Conservation (phyloP, 352 stramenopile species). For the Globisporangium takayamanum region DNA sequence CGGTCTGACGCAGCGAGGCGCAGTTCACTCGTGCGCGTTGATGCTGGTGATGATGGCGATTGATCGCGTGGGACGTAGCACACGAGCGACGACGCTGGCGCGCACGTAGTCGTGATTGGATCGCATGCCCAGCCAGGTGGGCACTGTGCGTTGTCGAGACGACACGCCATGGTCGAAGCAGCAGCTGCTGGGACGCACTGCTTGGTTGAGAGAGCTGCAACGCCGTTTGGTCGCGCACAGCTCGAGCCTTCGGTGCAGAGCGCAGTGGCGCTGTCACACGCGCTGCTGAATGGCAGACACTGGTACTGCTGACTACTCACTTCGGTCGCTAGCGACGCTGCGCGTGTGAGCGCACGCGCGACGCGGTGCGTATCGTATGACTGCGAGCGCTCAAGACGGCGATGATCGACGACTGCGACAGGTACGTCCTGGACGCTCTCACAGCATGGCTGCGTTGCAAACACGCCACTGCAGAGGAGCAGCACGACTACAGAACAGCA, state of each 20-base stretch:
- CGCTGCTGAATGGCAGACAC: conserved; percentile 21
- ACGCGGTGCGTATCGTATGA: background rate
- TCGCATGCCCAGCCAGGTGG: conserved; percentile 29
- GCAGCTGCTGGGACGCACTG: conserved; percentile 18
- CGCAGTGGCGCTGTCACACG: conserved; percentile 13
- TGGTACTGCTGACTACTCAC: background rate
- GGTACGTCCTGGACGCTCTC: conserved; percentile 11
- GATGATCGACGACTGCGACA: conserved; percentile 13
- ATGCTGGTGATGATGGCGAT: background rate
- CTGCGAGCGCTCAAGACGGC: background rate
- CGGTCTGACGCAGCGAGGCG: conserved; percentile 20
- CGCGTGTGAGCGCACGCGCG: too few species aligned
- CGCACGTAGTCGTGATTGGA: conserved; percentile 13
- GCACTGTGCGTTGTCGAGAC: conserved; percentile 11
- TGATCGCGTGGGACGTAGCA: conserved; percentile 24
- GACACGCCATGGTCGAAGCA: conserved; percentile 1
- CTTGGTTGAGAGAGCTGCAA: background rate
- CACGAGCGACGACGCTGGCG: conserved; percentile 23
- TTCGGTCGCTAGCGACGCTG: too few species aligned
- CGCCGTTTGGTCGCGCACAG: conserved; percentile 9
- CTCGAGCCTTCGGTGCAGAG: conserved; percentile 33
- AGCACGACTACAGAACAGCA: conserved; percentile 24
- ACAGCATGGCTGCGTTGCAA: conserved; percentile 40
- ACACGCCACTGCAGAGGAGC: conserved; percentile 34
- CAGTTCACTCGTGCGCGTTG: conserved; percentile 5